These are phyloP conservation scores for Russula ochroleuca DNA, from an alignment of 768 basidiomycete species.

Conservation along the genomic window DNA sequence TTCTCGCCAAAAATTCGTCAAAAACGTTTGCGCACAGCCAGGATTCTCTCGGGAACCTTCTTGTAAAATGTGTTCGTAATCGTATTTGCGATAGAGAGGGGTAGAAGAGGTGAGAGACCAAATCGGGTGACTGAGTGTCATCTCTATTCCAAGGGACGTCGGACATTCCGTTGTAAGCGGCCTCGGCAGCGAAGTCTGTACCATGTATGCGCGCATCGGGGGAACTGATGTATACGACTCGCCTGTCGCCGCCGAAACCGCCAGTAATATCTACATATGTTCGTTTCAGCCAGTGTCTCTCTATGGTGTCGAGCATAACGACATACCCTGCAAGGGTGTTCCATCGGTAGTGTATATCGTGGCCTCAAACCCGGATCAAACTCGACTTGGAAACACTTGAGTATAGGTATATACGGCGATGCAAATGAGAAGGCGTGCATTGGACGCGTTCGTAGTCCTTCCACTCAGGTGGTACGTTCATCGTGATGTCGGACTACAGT, in stretches of 20 bases:
- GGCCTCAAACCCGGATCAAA: slow-evolving; percentile 94
- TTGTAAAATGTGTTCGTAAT: too few species aligned
- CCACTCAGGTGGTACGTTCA: slow-evolving; percentile 77
- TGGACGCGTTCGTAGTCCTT: slow-evolving; percentile 83
- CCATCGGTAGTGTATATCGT: slow-evolving; percentile 74
- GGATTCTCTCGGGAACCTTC: too few species aligned
- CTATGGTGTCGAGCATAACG: background rate
- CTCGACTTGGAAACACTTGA: slow-evolving; percentile 57
- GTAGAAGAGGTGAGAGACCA: slow-evolving; percentile 32
- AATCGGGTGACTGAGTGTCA: slow-evolving; percentile 80
- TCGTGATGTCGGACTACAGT: slow-evolving; percentile 76
- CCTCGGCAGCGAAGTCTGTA: slow-evolving; percentile 61
- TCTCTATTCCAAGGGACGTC: slow-evolving; percentile 80
- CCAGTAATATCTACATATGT: slow-evolving; percentile 76
- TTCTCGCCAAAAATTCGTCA: too few species aligned
- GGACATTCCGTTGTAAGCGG: slow-evolving; percentile 94
- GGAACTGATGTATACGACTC: slow-evolving; percentile 93
- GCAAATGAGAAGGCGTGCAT: slow-evolving; percentile 44
- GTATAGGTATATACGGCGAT: background rate
- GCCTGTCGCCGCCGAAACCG: slow-evolving; percentile 75
- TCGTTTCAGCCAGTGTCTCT: background rate
- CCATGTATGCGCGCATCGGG: slow-evolving; percentile 57
- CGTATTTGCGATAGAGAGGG: too few species aligned
- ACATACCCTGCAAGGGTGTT: slow-evolving; percentile 32
- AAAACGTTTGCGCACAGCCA: too few species aligned